These are phyloP conservation scores for Vitis hybrid DNA, from an alignment of 177 flowering plant species.

Conservation along the genomic window DNA sequence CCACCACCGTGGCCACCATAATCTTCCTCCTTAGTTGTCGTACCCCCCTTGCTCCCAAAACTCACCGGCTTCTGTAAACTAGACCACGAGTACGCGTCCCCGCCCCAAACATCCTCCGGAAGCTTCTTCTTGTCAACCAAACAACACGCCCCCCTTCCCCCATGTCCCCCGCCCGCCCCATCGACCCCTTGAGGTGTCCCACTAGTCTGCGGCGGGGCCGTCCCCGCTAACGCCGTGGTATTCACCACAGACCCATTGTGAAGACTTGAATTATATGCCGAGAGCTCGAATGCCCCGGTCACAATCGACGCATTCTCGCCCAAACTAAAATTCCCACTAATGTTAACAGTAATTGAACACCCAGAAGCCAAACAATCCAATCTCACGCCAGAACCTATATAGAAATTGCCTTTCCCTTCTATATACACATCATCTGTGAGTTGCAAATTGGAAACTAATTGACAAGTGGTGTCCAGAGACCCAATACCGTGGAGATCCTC, in stretches of 20 bases:
- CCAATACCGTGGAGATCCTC: slow-evolving; percentile 72
- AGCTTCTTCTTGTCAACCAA: slow-evolving; percentile 37
- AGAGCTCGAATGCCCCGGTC: slow-evolving; percentile 45
- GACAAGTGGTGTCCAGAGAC: slow-evolving; percentile 59
- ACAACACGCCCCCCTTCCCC: slow-evolving; percentile 61
- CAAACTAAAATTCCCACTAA: slow-evolving; percentile 58
- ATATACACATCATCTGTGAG: slow-evolving; percentile 56
- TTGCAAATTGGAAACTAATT: slow-evolving; percentile 46
- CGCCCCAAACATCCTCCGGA: slow-evolving; percentile 59
- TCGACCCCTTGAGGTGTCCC: slow-evolving; percentile 53
- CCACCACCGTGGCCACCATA: slow-evolving; percentile 98
- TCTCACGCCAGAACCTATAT: slow-evolving; percentile 47
- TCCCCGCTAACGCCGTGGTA: slow-evolving; percentile 63
- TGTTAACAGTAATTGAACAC: slow-evolving; percentile 52
- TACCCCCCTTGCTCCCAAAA: slow-evolving; percentile 88
- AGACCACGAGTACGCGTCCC: slow-evolving; percentile 53
- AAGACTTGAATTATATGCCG: slow-evolving; percentile 46
- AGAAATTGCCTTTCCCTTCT: slow-evolving; percentile 60
- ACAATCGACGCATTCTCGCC: slow-evolving; percentile 46
- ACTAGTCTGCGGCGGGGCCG: slow-evolving; percentile 50
- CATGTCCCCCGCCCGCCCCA: slow-evolving; percentile 60
- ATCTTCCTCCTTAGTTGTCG: slow-evolving; percentile 72
- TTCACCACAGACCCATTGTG: slow-evolving; percentile 51
- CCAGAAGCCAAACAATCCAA: slow-evolving; percentile 46
- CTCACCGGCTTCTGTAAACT: slow-evolving; percentile 54